Evolutionary conservation across 2,329 filamentous ascomycete genomes (phyloP), one percentile per base, ranked within the genome.

Genomic region (Trichoderma sp.): DNA sequence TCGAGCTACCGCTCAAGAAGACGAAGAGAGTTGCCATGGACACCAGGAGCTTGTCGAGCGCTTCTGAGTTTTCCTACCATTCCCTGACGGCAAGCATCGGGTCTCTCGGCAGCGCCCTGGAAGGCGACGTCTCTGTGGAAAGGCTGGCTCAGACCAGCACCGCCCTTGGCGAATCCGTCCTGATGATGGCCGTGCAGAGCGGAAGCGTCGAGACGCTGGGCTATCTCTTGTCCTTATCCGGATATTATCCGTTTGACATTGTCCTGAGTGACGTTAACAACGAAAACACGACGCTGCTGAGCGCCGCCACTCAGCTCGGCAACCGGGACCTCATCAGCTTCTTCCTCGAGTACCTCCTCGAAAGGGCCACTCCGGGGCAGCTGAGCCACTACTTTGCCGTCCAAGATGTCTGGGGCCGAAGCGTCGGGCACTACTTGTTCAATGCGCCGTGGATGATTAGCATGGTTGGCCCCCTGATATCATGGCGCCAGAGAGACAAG

Each of bases 341-440:
- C 14, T 79, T 98, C 3, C 80, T 97, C 12, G 84, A 90, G 63
- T 92, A 89, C 73, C 78, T 97, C 30, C 82, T 88, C 69, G 80
- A 82, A 61, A 81, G 80, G 62, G 81, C 81, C 43, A 82, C 84
- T 19, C 80, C 86, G 60, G 78, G 81, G 17, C 81, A 85, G 56
- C 76, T 96, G 34, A 76, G 80, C 50, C 78, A 81, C 7, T 98
- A 99, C 73, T 78, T 98, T 55, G 82, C 85, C 4, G 82, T 85
- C 67, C 90, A 94, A 72, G 95, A 99, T 73, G 87, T 85, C 44
- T 90, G 93, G 80, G 95, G 94, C 24, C 88, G 95, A 70, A 96
- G 93, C 67, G 86, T 92, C 60, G 95, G 90, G n/a, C 95, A 99
- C 77, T 99, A 99, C 75, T 83, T 99, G 17, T 99, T 99, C 79